Evolutionary conservation across 1,284 basidiomycete species (phyloP), one percentile per base, ranked within the genome.

Genomic region (Leucoagaricus sp.): DNA sequence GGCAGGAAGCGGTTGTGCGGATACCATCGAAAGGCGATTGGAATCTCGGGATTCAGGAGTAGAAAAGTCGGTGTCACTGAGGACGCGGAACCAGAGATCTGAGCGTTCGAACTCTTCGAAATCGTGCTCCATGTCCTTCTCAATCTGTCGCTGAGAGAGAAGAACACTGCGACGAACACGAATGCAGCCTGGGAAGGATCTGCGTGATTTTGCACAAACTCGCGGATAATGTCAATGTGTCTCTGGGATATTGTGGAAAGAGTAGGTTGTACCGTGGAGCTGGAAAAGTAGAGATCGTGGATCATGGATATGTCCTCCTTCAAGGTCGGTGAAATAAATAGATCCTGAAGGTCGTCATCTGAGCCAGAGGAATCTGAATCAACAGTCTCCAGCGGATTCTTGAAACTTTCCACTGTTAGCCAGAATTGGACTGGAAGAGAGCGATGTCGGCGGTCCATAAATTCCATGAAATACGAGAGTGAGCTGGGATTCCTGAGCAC

Each of bases 361-460:
- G 85, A 85, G 17, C 81, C 84, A 1, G 82, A 84, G 25, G 85
- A 84, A 28, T 80, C 83, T 4, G 89, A 89, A 63, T 92, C 89
- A 4, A 89, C 80, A 1, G 84, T 84, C 69, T 98, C 96, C 17
- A 99, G 77, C 0, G 96, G 96, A 63, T 96, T 93, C 73, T 98
- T 98, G 81, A 98, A 96, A 50, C 93, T 94, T 71, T 98, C 94
- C 0, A 98, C 93, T 0, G 94, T 93, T 2, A 98, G 79, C 96
- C 96, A 98, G 73, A 98, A 99, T 63, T 98, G 96, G 2, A 98
- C 91, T 2, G 94, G 83, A 8, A 93, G 70, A 13, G 94, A 91
- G 28, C 92, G 86, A 57, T 87, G 82, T 2, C 91, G 84, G 6
- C 96, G 84, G 63, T 98, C 96, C 93, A 98, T 96, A 67, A 93